A percentile compares a stretch with the other conserved stretches of the same genome.
Conservation (phyloP, 139 green algal species). For the Diplosphaera chodatii region DNA sequence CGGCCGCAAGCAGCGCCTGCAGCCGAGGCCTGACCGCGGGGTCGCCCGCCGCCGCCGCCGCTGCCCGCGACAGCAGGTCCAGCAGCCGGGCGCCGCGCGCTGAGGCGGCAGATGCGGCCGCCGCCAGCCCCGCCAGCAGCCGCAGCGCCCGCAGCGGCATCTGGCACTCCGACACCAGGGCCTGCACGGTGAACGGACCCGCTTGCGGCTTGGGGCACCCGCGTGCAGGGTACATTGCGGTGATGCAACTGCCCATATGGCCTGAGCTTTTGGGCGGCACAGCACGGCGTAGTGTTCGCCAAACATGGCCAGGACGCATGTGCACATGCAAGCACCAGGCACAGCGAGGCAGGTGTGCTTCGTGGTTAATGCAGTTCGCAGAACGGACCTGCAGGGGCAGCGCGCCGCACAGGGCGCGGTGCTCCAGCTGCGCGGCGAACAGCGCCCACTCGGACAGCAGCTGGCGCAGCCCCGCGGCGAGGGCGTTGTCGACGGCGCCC, state of each 20-base stretch:
- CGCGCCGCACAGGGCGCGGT: conserved; percentile 47
- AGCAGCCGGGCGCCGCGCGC: conserved; percentile 52
- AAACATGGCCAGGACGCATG: no score
- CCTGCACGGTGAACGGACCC: no score
- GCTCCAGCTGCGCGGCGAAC: conserved; percentile 85
- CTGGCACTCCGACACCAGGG: conserved; percentile 72
- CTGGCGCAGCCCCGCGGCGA: conserved; percentile 60
- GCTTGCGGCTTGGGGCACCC: no score
- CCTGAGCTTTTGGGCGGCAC: no score
- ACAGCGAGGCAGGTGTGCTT: no score
- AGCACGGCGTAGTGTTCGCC: no score
- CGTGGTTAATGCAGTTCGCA: no score
- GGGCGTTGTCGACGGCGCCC: conserved; percentile 61
- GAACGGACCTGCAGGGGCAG: conserved; percentile 68
- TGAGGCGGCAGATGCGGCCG: conserved; percentile 26
- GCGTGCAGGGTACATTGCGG: no score
- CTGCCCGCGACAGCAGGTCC: conserved; percentile 53
- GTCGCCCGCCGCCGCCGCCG: conserved; percentile 8
- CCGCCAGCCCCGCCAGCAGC: conserved; percentile 60
- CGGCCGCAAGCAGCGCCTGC: conserved; percentile 59
- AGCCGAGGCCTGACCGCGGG: conserved; percentile 35
- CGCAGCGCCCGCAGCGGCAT: conserved; percentile 49
- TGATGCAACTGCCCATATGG: no score
- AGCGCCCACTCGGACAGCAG: conserved; percentile 65
- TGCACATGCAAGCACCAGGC: no score